These are phyloP conservation scores for Penicillium antarcticum DNA, from an alignment of 495 filamentous ascomycete species.

Conservation along the genomic window DNA sequence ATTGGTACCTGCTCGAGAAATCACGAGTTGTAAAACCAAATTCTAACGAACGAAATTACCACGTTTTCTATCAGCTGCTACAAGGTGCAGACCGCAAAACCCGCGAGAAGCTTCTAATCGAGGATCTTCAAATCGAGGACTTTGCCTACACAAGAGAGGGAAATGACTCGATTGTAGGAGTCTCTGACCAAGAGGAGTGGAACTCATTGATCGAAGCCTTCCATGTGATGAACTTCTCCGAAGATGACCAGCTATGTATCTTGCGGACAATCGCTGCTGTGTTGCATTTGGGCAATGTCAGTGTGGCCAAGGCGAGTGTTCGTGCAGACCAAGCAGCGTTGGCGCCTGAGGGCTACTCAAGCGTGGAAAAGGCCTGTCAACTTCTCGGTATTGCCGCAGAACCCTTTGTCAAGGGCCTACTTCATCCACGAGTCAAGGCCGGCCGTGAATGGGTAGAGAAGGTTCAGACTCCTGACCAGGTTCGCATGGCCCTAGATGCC, in stretches of 20 bases:
- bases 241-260: conserved; percentile 78
- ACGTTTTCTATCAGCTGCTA: conserved; percentile 95
- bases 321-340: conserved; percentile 88
- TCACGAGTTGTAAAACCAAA: conserved; percentile 90
- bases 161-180: conserved; percentile 84
- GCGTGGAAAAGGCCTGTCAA: conserved; percentile 73
- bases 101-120: conserved; percentile 72
- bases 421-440: conserved; percentile 92
- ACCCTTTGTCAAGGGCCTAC: conserved; percentile 78
- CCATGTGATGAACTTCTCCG: conserved; percentile 87
- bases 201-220: conserved; percentile 87
- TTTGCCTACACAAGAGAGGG: conserved; percentile 90
- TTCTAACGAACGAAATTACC: conserved; percentile 87
- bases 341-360: conserved; percentile 62
- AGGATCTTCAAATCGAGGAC: conserved; percentile 70
- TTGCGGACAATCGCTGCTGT: conserved; percentile 87
- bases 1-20: conserved; percentile 98
- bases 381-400: conserved; percentile 82
- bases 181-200: conserved; percentile 93
- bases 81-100: conserved; percentile 72
- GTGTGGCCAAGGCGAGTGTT: conserved; percentile 81
- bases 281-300: conserved; percentile 89
- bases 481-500: conserved; percentile 83
- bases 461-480: conserved; percentile 95
- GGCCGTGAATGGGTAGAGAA: conserved; percentile 98